phyloP scores from a whole-genome alignment of 371 early-diverging fungal genomes.

The Mortierella sp. region DNA sequence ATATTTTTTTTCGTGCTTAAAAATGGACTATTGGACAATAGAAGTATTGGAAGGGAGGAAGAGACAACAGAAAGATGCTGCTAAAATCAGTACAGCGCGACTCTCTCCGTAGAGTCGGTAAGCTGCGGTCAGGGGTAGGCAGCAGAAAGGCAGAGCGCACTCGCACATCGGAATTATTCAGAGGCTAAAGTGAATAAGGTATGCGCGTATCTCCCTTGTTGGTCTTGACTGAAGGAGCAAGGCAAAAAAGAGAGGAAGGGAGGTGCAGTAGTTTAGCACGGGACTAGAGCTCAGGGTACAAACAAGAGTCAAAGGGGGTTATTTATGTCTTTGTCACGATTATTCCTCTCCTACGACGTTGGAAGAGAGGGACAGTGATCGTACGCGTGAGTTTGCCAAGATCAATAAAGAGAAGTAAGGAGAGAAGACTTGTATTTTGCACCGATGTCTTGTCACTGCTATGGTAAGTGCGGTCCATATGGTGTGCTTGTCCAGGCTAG shows the following conservation, averaged over 20 bases:
- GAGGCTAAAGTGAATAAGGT: neutral
- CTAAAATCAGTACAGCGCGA: neutral
- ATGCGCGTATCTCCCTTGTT: neutral
- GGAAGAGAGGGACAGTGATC: neutral
- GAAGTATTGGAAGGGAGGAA: neutral
- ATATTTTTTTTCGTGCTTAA: neutral
- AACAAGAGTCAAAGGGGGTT: too few species aligned
- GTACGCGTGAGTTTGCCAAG: neutral
- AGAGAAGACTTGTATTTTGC: neutral
- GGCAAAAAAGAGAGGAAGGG: too few species aligned
- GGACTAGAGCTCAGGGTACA: too few species aligned
- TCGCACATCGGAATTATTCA: neutral
- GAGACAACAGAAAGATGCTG: neutral
- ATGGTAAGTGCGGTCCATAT: neutral
- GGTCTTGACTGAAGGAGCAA: neutral
- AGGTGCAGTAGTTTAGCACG: too few species aligned
- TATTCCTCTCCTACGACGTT: too few species aligned
- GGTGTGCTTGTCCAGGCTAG: neutral
- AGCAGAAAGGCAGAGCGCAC: too few species aligned
- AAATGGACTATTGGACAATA: slow-evolving; percentile 1
- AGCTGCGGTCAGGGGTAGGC: slow-evolving; percentile 2
- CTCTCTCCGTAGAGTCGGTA: neutral
- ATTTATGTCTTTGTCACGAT: too few species aligned
- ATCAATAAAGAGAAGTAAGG: neutral
- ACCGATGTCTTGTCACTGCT: neutral